These are phyloP conservation scores for Cutaneotrichosporon sp. DNA, from an alignment of 1,284 basidiomycete species.

Conservation along the genomic window DNA sequence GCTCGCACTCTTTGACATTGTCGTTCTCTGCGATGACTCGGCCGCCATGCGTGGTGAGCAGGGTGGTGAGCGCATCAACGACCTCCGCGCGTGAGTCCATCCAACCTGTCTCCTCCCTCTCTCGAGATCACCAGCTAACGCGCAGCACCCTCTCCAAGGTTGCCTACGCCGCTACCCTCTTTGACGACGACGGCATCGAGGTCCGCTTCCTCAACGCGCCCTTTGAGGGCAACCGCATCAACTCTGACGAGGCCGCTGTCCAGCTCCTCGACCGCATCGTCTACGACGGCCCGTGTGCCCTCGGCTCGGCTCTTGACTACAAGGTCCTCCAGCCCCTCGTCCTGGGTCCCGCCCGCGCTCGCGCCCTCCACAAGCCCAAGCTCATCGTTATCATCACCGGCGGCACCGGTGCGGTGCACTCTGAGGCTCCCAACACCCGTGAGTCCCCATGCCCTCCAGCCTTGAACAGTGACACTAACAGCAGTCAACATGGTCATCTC, in stretches of 20 bases:
- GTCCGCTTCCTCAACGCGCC: slow-evolving; percentile 55
- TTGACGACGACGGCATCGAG: slow-evolving; percentile 56
- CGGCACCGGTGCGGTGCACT: slow-evolving; percentile 16
- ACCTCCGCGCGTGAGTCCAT: slow-evolving; percentile 48
- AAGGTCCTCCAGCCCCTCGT: slow-evolving; percentile 56
- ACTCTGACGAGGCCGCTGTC: slow-evolving; percentile 45
- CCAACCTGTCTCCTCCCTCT: background rate
- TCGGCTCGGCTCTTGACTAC: slow-evolving; percentile 52
- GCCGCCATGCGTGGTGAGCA: slow-evolving; percentile 19
- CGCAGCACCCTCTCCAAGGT: slow-evolving; percentile 49
- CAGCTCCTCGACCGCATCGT: slow-evolving; percentile 41
- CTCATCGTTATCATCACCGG: slow-evolving; percentile 54
- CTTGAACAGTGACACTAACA: background rate
- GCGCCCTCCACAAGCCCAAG: slow-evolving; percentile 53
- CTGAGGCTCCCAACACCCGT: slow-evolving; percentile 20
- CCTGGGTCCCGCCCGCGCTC: slow-evolving; percentile 49
- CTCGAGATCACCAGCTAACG: background rate
- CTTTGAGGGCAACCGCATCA: slow-evolving; percentile 54
- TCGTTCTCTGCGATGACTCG: slow-evolving; percentile 27
- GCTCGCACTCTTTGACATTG: slow-evolving; percentile 25
- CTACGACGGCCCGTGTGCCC: slow-evolving; percentile 32
- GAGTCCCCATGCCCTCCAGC: background rate
- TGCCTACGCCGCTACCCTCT: slow-evolving; percentile 47
- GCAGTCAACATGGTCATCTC: slow-evolving; percentile 18
- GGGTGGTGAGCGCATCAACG: slow-evolving; percentile 29